These are phyloP conservation scores for Xylaria digitata DNA, from an alignment of 2,329 filamentous ascomycete genomes.

Conservation along the genomic window DNA sequence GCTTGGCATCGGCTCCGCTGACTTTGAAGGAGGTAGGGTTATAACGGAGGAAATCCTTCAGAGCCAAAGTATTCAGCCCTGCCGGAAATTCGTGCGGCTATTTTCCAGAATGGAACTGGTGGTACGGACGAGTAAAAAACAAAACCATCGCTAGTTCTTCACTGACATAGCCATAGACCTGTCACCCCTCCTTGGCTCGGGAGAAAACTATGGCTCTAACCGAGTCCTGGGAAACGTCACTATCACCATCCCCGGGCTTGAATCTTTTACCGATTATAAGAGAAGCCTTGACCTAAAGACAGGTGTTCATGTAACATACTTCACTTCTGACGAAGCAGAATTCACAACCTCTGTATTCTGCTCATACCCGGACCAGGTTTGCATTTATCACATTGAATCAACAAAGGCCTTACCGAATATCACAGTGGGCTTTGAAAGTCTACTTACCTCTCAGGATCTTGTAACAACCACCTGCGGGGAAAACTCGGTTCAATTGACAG, in stretches of 20 bases:
- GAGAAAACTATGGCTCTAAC: constrained; percentile 58
- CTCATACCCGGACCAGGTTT: constrained; percentile 55
- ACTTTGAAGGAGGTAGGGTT: constrained; percentile 40
- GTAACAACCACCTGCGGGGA: constrained; percentile 9
- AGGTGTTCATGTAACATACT: constrained; percentile 53
- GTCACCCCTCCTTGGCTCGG: constrained; percentile 27
- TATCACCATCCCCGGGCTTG: constrained; percentile 52
- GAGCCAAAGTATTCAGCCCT: constrained; percentile 51
- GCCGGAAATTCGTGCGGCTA: constrained; percentile 57
- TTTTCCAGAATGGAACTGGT: constrained; percentile 63
- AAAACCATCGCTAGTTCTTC: neutral
- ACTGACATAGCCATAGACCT: constrained; percentile 27
- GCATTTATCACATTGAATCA: constrained; percentile 45
- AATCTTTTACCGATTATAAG: constrained; percentile 39
- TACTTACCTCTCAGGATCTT: constrained; percentile 42
- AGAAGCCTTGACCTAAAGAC: constrained; percentile 55
- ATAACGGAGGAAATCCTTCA: constrained; percentile 60
- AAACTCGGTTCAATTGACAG: constrained; percentile 25
- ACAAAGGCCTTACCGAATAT: constrained; percentile 53
- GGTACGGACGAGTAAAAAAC: constrained; percentile 44
- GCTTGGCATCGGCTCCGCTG: neutral
- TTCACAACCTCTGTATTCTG: constrained; percentile 57
- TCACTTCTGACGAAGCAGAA: constrained; percentile 46
- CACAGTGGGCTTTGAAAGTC: constrained; percentile 57
- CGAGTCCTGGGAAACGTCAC: constrained; percentile 60